phyloP scores from a whole-genome alignment of 108 stramenopile species.

The Mediolabrus comicus region DNA sequence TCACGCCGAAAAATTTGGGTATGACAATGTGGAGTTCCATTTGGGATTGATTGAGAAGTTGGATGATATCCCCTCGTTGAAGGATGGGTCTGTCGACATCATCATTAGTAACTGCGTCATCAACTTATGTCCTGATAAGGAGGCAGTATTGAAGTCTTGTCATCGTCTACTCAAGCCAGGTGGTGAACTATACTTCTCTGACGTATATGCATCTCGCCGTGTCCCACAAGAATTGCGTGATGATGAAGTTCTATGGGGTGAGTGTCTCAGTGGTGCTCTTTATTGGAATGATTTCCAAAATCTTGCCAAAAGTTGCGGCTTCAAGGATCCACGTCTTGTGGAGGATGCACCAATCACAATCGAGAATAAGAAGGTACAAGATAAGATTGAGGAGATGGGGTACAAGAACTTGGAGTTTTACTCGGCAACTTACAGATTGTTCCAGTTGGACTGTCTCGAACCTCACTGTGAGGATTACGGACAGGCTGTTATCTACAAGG shows the following conservation, averaged over 20 bases:
- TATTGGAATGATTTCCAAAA: constrained; percentile 97
- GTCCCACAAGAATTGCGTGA: constrained; percentile 77
- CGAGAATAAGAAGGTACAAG: constrained; percentile 72
- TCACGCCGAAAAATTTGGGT: constrained; percentile 90
- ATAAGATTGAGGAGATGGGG: constrained; percentile 66
- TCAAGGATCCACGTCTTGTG: constrained; percentile 89
- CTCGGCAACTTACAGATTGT: constrained; percentile 93
- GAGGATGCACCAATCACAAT: constrained; percentile 91
- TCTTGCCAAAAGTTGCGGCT: constrained; percentile 83
- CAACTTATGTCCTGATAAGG: constrained; percentile 95
- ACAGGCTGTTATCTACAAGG: constrained; percentile 96
- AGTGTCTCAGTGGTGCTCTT: constrained; percentile 92
- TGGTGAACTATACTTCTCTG: constrained; percentile 96
- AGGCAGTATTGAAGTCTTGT: constrained; percentile 87
- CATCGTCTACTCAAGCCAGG: constrained; percentile 87
- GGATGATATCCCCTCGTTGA: constrained; percentile 64
- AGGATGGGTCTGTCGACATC: constrained; percentile 86
- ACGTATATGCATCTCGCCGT: constrained; percentile 93
- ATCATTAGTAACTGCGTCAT: constrained; percentile 98
- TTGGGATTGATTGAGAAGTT: constrained; percentile 90
- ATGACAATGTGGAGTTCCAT: constrained; percentile 87
- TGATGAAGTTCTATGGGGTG: constrained; percentile 91
- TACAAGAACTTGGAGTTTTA: constrained; percentile 86
- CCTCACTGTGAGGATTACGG: constrained; percentile 97
- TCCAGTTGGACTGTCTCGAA: constrained; percentile 87